phyloP scores from a whole-genome alignment of 2,329 filamentous ascomycete species.

The Coleophoma cylindrospora region DNA sequence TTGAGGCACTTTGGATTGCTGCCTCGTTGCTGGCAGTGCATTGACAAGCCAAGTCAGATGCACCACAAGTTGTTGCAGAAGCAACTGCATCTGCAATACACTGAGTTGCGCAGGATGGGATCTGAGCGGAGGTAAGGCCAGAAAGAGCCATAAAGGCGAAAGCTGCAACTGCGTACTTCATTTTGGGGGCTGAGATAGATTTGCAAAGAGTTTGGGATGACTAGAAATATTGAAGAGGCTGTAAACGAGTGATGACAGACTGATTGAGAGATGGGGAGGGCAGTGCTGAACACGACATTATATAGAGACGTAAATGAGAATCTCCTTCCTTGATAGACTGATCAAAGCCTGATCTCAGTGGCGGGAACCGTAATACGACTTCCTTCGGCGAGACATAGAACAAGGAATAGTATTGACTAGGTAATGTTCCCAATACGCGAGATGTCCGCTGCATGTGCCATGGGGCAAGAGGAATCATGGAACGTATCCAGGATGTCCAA shows the following conservation, averaged over 20 bases:
- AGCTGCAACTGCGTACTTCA: conserved; percentile 16
- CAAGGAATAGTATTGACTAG: neutral
- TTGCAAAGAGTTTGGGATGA: neutral
- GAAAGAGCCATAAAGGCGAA: conserved; percentile 11
- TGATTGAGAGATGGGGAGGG: neutral
- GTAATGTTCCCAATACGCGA: neutral
- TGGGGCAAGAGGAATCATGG: neutral
- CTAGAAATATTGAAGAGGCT: neutral
- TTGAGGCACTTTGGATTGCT: conserved; percentile 14
- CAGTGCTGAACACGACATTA: neutral
- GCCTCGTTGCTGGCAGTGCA: conserved; percentile 10
- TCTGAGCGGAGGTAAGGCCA: conserved; percentile 7
- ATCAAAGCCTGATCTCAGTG: too few species aligned
- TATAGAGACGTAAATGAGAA: neutral
- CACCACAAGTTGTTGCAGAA: conserved; percentile 12
- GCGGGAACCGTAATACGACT: too few species aligned
- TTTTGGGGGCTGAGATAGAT: conserved; percentile 7
- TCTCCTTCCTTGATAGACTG: too few species aligned
- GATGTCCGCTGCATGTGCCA: neutral
- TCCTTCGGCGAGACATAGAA: neutral
- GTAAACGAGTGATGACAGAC: conserved; percentile 1
- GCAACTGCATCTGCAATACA: conserved; percentile 16
- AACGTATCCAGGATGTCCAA: neutral
- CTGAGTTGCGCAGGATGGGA: conserved; percentile 15
- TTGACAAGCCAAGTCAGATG: conserved; percentile 14